Conservation (phyloP, 192 early-diverging fungal genomes). For the Coemansia sp. region DNA sequence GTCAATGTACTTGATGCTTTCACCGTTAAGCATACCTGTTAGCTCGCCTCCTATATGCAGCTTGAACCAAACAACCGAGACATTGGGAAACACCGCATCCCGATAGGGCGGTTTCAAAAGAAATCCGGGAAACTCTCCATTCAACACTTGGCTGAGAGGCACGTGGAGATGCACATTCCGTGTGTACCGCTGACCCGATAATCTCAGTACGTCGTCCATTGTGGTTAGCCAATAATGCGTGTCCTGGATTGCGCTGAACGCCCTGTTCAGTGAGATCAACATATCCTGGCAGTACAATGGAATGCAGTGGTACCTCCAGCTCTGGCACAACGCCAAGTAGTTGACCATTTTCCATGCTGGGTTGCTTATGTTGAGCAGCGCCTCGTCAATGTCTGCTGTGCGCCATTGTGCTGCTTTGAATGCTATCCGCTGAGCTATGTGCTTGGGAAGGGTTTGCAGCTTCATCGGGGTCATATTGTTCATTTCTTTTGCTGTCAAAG, state of each 20-base stretch:
- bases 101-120: neutral
- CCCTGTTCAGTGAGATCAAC: conserved; percentile 2
- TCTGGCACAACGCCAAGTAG: conserved; percentile 19
- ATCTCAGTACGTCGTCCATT: neutral
- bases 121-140: conserved; percentile 1
- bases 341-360: conserved; percentile 29
- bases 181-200: conserved; percentile 7
- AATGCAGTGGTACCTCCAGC: conserved; percentile 21
- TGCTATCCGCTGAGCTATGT: conserved; percentile 18
- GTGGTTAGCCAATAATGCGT: conserved; percentile 19
- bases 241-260: conserved; percentile 5
- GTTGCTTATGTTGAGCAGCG: conserved; percentile 13
- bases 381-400: neutral
- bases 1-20: neutral
- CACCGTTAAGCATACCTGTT: neutral
- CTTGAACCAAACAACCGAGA: conserved; percentile 5
- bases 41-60: neutral
- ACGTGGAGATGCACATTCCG: conserved; percentile 18
- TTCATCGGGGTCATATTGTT: neutral
- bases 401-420: conserved; percentile 15
- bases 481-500: neutral
- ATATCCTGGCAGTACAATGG: conserved; percentile 24
- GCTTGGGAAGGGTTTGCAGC: conserved; percentile 17
- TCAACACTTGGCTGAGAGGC: conserved; percentile 6
- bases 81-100: conserved; percentile 2